Evolutionary conservation across 371 early-diverging fungal genomes (phyloP), one percentile per base, ranked within the genome.

Genomic region (Mucor velutinosus): DNA sequence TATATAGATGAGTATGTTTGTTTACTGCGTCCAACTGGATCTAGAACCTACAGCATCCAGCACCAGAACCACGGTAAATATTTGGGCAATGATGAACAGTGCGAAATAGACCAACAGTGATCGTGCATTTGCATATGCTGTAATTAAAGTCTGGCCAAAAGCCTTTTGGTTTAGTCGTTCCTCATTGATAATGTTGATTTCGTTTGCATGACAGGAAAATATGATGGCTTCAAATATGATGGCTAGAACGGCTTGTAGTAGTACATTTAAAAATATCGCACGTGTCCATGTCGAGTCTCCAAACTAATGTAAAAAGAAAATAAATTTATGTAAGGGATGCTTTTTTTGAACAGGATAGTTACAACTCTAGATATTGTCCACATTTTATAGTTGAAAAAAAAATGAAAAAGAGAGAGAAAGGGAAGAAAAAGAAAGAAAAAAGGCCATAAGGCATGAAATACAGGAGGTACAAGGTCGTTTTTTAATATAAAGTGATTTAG

Each of bases 221-320:
- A 83, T 79, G 47, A 76, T 72, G 15, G 81, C 61, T 67, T 83
- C 83, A 62, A 83, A 77, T 27, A 74, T 53, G 39, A 80, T 83
- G 14, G 79, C 83, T 4, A 80, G 63, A 7, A 71, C 21, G 4
- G 78, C 77, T 66, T 83, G 83, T 39, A 77, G 57, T 23, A 76
- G 25, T 23, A 78, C 67, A 15, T 67, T 76, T 7, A 76, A 58
- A 58, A 83, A 79, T 33, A 80, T 76, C n/a, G 79, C 77, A 45
- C 79, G 71, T 56, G 79, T 83, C 79, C 81, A 83, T 58, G 70
- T 71, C 23, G 83, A 83, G 59, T 83, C 81, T 32, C 83, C 83
- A 77, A 83, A 80, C 83, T 83, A 70, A 10, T 17, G 30, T 15
- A 32, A 29, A 57, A n/a, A 45, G 47, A n/a, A 47, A n/a, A 29